Evolutionary conservation across 2,329 filamentous ascomycete species (phyloP), one percentile per base, ranked within the genome.

Genomic region (Aspergillus sp.): DNA sequence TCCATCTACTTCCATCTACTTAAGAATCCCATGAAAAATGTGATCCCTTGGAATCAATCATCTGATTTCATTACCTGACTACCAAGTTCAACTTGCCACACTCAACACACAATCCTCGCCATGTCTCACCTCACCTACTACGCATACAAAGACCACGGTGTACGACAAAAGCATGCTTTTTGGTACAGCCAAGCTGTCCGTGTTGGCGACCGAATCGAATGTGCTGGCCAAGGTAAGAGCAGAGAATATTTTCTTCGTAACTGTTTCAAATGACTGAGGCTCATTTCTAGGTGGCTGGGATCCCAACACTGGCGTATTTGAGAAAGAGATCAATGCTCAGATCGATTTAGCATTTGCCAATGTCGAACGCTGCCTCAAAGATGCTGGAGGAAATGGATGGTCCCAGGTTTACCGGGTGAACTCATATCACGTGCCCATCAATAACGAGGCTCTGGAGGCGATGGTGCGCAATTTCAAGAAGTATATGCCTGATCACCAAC

Each of bases 261-360:
- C 19, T 21, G 19, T 21, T 21, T 21, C 19, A 21, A 21, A 21
- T 21, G 19, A 21, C 19, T 21, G 19, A 21, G 19, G 19, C 19
- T 21, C 19, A 3, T 21, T 21, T 21, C 19, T 21, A 80, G 70
- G 76, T 69, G 68, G 76, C 60, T 78, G 74, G 72, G 57, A 76
- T 23, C 70, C 69, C 1, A 28, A 59, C 13, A 70, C 66, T 0
- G 66, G 64, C 7, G 55, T 54, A 4, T 62, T 73, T 45, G 58
- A 67, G 55, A 66, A 65, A 2, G 77, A 81, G 12, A 72, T 82
- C 41, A 76, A 78, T 48, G 76, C 72, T 0, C 76, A 85, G 56
- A 81, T 85, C 50, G 81, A 82, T 52, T 76, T 80, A 57, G 83
- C 85, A 0, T 88, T 88, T 65, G 72, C 69, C 4, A 89, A 88